phyloP scores from a whole-genome alignment of 2,329 filamentous ascomycete genomes.

The Cyphellophora attinorum region DNA sequence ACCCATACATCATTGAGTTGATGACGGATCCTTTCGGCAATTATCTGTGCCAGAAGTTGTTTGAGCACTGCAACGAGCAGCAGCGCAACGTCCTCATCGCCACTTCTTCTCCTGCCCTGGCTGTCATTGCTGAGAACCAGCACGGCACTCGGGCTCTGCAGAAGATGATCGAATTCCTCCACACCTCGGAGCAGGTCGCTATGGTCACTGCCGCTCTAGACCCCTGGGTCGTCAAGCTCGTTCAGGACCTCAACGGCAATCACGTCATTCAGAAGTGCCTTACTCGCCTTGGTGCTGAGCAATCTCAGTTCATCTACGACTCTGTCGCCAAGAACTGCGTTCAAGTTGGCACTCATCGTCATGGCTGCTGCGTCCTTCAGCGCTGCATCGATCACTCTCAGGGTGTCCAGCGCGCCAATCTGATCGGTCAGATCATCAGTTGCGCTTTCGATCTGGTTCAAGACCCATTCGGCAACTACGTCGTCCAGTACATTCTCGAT shows the following conservation, averaged over 20 bases:
- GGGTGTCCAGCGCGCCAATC: conserved; percentile 74
- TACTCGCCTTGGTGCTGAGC: conserved; percentile 75
- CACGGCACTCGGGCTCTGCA: conserved; percentile 93
- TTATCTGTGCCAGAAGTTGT: conserved; percentile 96
- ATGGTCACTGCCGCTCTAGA: conserved; percentile 80
- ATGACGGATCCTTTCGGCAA: conserved; percentile 99
- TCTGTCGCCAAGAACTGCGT: conserved; percentile 82
- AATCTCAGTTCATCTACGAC: conserved; percentile 94
- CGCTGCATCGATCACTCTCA: conserved; percentile 96
- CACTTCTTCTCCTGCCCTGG: conserved; percentile 79
- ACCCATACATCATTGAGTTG: conserved; percentile 85
- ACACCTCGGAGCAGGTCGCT: conserved; percentile 65
- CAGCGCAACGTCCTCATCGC: conserved; percentile 88
- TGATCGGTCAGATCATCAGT: conserved; percentile 78
- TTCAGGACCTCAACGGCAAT: conserved; percentile 96
- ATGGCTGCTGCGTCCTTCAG: conserved; percentile 95
- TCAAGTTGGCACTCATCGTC: conserved; percentile 88
- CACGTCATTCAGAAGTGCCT: conserved; percentile 99
- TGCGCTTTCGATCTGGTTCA: conserved; percentile 86
- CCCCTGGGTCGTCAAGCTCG: conserved; percentile 80
- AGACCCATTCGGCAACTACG: conserved; percentile 97
- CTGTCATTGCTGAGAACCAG: conserved; percentile 90
- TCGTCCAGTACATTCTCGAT: conserved; percentile 97
- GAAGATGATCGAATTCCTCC: conserved; percentile 99
- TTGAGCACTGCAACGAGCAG: conserved; percentile 90